phyloP scores from a whole-genome alignment of 495 filamentous ascomycete species.

The Bacidia rubella region DNA sequence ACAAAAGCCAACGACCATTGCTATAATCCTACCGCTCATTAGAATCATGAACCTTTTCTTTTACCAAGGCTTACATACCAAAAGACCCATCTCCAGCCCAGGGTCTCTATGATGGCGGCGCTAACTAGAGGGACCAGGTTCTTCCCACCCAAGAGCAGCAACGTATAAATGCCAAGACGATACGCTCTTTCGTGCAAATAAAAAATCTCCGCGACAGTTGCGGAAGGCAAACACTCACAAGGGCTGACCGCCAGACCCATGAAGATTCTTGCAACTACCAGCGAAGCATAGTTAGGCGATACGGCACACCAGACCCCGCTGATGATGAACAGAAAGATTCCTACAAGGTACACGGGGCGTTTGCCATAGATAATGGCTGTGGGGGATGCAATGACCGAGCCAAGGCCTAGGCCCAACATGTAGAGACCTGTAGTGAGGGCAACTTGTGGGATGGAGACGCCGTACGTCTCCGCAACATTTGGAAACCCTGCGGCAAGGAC shows the following conservation, averaged over 20 bases:
- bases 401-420: slow-evolving; percentile 87
- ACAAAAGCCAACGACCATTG: slow-evolving; percentile 69
- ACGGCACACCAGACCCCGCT: slow-evolving; percentile 78
- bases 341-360: slow-evolving; percentile 76
- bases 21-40: slow-evolving; percentile 51
- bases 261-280: slow-evolving; percentile 72
- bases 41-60: slow-evolving; percentile 9
- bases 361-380: slow-evolving; percentile 89
- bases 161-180: slow-evolving; percentile 87
- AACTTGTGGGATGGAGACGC: slow-evolving; percentile 58
- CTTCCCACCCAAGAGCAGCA: slow-evolving; percentile 82
- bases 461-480: slow-evolving; percentile 58
- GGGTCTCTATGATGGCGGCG: slow-evolving; percentile 64
- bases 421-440: slow-evolving; percentile 86
- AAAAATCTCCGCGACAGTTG: slow-evolving; percentile 93
- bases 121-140: slow-evolving; percentile 81
- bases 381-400: slow-evolving; percentile 70
- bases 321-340: slow-evolving; percentile 59
- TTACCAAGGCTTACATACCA: slow-evolving; percentile 39
- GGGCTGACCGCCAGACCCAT: slow-evolving; percentile 80
- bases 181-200: slow-evolving; percentile 92
- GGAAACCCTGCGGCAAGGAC: slow-evolving; percentile 84
- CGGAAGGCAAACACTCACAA: slow-evolving; percentile 88
- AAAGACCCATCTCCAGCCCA: slow-evolving; percentile 88
- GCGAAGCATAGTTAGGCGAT: slow-evolving; percentile 64